Conservation (phyloP, 2,329 filamentous ascomycete genomes). For the Neonectria hederae region DNA sequence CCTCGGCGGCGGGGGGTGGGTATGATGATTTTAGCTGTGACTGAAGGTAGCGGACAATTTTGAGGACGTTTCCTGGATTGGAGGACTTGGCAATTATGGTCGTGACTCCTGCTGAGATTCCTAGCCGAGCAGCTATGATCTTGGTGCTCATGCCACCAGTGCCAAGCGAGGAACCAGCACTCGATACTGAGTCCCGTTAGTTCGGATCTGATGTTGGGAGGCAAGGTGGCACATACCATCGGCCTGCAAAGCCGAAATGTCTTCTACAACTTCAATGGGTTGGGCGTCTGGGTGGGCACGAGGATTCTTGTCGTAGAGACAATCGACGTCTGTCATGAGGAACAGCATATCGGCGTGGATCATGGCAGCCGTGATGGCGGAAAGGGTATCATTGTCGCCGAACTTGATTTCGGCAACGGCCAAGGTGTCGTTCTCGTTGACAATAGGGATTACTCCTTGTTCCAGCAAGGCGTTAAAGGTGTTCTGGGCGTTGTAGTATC, state of each 20-base stretch:
- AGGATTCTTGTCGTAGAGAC: conserved; percentile 95
- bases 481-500: conserved; percentile 97
- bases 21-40: conserved; percentile 25
- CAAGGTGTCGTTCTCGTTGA: conserved; percentile 98
- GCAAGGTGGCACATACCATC: conserved; percentile 65
- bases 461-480: conserved; percentile 89
- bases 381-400: conserved; percentile 97
- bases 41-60: conserved; percentile 77
- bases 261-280: conserved; percentile 90
- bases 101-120: conserved; percentile 93
- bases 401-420: conserved; percentile 99
- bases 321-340: conserved; percentile 98
- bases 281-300: conserved; percentile 84
- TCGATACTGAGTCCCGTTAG: conserved; percentile 70
- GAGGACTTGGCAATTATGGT: conserved; percentile 95
- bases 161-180: conserved; percentile 85
- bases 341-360: conserved; percentile 96
- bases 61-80: conserved; percentile 90
- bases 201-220: not conserved
- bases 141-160: conserved; percentile 99
- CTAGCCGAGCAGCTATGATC: conserved; percentile 90
- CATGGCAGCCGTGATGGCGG: conserved; percentile 96
- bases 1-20: conserved; percentile 36
- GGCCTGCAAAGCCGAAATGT: conserved; percentile 82
- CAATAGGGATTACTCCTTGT: conserved; percentile 97